Conservation (phyloP, 139 green algal species). For the Ostreobium quekettii region DNA sequence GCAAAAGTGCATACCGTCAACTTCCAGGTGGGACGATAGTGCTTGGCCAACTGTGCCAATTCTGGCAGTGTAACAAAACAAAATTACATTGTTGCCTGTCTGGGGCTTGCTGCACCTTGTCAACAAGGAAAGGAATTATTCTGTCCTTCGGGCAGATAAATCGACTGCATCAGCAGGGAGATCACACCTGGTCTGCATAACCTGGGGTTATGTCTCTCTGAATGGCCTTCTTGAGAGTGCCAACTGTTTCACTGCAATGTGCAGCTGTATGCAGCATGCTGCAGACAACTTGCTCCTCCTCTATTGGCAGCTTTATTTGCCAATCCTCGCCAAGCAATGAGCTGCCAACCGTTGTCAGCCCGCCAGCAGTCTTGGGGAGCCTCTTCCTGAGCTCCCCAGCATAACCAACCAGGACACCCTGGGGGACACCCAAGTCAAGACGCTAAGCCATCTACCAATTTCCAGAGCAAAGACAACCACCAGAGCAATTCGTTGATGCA, state of each 20-base stretch:
- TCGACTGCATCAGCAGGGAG: no score
- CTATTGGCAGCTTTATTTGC: conserved; percentile 44
- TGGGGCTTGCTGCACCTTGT: no score
- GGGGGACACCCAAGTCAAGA: conserved; percentile 24
- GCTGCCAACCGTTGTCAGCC: conserved; percentile 26
- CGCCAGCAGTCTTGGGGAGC: conserved; percentile 63
- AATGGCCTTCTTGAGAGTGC: conserved; percentile 47
- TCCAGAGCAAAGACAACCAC: no score
- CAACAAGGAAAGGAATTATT: no score
- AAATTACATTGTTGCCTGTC: no score
- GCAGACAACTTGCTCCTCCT: conserved; percentile 57
- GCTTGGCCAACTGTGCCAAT: no score
- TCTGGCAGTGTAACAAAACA: no score
- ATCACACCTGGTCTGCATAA: conserved; percentile 39
- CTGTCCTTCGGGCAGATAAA: no score
- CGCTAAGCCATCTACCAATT: no score
- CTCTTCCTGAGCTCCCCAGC: conserved; percentile 54
- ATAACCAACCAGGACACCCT: conserved; percentile 69
- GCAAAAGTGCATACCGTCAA: no score
- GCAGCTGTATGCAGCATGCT: conserved; percentile 86
- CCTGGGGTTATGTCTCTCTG: conserved; percentile 40
- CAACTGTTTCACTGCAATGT: conserved; percentile 59
- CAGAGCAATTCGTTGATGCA: no score
- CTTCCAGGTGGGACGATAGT: no score
- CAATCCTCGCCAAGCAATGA: conserved; percentile 51